Conservation (phyloP, 352 stramenopile genomes). For the Lagenidium sp. region DNA sequence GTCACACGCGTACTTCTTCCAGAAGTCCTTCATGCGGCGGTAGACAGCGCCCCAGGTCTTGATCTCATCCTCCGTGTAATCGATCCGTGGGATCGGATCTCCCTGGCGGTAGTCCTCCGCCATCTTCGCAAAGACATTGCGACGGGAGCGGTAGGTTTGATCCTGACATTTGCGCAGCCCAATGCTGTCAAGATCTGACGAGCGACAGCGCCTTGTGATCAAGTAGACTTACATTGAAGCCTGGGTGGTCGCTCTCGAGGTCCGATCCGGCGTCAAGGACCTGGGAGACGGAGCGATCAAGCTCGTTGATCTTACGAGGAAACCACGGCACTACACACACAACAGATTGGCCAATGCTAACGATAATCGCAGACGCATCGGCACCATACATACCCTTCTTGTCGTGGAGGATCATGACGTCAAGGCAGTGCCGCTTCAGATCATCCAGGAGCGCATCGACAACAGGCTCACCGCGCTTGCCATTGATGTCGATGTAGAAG, state of each 20-base stretch:
- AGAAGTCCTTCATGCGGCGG: slow-evolving; percentile 91
- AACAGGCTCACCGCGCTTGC: slow-evolving; percentile 58
- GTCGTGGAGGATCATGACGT: slow-evolving; percentile 90
- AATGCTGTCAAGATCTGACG: background rate
- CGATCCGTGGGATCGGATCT: slow-evolving; percentile 86
- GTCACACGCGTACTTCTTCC: slow-evolving; percentile 92
- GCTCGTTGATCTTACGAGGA: slow-evolving; percentile 74
- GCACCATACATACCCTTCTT: slow-evolving; percentile 65
- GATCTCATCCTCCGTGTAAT: slow-evolving; percentile 94
- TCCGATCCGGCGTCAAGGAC: slow-evolving; percentile 94
- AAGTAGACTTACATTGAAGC: slow-evolving; percentile 85
- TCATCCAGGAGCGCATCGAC: slow-evolving; percentile 85
- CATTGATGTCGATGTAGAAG: slow-evolving; percentile 93
- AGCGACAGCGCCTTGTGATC: too few relatives aligned
- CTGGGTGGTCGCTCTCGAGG: slow-evolving; percentile 91
- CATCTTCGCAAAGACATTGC: slow-evolving; percentile 83
- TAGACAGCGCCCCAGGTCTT: slow-evolving; percentile 91
- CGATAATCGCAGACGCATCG: background rate
- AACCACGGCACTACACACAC: slow-evolving; percentile 66
- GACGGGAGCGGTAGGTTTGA: slow-evolving; percentile 85
- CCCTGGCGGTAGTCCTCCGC: slow-evolving; percentile 88
- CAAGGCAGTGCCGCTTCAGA: slow-evolving; percentile 79
- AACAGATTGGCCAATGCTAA: background rate
- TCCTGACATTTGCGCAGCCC: slow-evolving; percentile 20
- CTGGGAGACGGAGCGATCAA: slow-evolving; percentile 64